Evolutionary conservation across 2,329 filamentous ascomycete species (phyloP).

Genomic region (Aspergillus aculeatus): DNA sequence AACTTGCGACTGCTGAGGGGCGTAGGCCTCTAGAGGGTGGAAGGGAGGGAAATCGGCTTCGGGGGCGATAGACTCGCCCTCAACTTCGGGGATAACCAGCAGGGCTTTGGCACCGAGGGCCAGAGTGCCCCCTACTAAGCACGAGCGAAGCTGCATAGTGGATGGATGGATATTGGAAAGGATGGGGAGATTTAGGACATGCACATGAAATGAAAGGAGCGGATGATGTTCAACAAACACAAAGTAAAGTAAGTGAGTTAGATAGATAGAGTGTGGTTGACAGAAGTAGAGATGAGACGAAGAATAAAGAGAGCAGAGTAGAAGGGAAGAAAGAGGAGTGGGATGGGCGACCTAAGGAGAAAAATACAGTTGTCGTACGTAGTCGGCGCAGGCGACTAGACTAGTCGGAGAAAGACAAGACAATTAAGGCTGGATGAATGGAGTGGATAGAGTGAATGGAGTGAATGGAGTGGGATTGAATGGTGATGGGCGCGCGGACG

Average conservation of each 20-base stretch:
- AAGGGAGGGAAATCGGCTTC: slow-evolving; percentile 25
- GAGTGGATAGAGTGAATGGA: too few species aligned
- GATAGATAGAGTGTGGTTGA: background rate
- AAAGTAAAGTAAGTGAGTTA: background rate
- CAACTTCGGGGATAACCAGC: slow-evolving; percentile 38
- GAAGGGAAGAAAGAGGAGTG: background rate
- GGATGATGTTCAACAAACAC: background rate
- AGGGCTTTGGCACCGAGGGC: slow-evolving; percentile 39
- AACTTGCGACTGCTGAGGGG: slow-evolving; percentile 29
- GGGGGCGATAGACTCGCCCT: slow-evolving; percentile 23
- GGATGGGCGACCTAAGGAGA: background rate
- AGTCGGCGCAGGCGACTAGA: too few species aligned
- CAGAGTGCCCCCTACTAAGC: slow-evolving; percentile 35
- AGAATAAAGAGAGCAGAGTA: slow-evolving; percentile 2
- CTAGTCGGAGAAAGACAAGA: slow-evolving; percentile 1
- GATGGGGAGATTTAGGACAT: background rate
- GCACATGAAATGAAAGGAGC: slow-evolving; percentile 14
- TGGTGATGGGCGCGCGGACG: too few species aligned
- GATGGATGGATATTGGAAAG: background rate
- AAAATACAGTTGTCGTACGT: too few species aligned
- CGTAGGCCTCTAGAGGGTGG: slow-evolving; percentile 25
- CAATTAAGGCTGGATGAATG: background rate
- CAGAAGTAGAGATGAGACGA: slow-evolving; percentile 1
- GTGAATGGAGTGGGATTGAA: too few species aligned
- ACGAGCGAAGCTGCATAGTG: slow-evolving; percentile 38